A percentile compares a stretch with the other conserved stretches of the same genome.
Evolutionary conservation across 495 filamentous ascomycete species (phyloP).

Genomic region (Xylaria grammica): DNA sequence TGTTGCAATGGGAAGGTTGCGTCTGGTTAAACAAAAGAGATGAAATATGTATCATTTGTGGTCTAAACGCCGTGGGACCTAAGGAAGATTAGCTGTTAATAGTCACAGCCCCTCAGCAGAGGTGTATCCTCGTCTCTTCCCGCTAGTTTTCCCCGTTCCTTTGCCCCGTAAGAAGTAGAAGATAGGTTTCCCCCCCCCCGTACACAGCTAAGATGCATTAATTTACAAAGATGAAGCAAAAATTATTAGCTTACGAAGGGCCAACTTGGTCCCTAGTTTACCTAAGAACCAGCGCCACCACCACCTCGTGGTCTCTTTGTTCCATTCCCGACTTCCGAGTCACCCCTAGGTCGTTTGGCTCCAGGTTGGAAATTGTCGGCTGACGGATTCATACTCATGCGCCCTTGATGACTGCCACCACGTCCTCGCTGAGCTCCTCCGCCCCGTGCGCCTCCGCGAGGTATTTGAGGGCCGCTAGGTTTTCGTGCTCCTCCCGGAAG

Average conservation of each 20-base stretch:
- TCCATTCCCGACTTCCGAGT: conserved; percentile 55
- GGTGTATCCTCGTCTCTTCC: background rate
- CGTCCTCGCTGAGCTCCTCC: conserved; percentile 33
- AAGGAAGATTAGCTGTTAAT: background rate
- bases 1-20: background rate
- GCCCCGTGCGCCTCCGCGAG: conserved; percentile 36
- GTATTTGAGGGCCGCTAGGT: conserved; percentile 33
- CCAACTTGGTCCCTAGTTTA: background rate
- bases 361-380: conserved; percentile 69
- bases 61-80: background rate
- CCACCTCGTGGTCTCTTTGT: conserved; percentile 42
- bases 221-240: background rate
- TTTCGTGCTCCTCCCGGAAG: conserved; percentile 33
- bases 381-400: conserved; percentile 51
- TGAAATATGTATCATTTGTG: background rate
- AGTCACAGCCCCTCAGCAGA: background rate
- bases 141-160: background rate
- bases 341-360: conserved; percentile 69
- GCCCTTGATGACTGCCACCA: conserved; percentile 43
- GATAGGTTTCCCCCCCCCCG: conserved; percentile 2
- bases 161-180: background rate
- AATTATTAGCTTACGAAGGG: background rate
- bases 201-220: conserved; percentile 11
- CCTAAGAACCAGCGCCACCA: conserved; percentile 21
- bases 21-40: conserved; percentile 12